A percentile compares a stretch with the other conserved stretches of the same genome.
phyloP scores from a whole-genome alignment of 495 filamentous ascomycete species.

The Penicillium bialowiezense region DNA sequence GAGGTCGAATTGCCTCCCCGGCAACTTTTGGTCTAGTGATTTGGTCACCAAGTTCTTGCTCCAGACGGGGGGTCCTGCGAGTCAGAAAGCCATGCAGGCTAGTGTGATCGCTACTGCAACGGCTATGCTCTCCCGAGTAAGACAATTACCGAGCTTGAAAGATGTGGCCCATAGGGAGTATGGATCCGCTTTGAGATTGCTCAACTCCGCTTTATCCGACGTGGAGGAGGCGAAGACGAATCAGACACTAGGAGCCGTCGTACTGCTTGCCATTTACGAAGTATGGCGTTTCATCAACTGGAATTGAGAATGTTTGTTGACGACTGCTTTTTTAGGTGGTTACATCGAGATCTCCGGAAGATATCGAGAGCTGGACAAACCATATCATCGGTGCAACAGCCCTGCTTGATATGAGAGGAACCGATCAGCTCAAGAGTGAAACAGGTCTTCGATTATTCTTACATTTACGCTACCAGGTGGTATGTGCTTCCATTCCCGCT shows the following conservation, averaged over 20 bases:
- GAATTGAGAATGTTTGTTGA: background rate
- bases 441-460: slow-evolving; percentile 57
- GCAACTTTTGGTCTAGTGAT: slow-evolving; percentile 30
- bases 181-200: slow-evolving; percentile 42
- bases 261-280: slow-evolving; percentile 54
- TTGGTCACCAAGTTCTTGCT: slow-evolving; percentile 23
- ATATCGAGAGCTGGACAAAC: slow-evolving; percentile 53
- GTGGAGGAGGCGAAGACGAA: slow-evolving; percentile 56
- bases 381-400: slow-evolving; percentile 60
- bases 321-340: slow-evolving; percentile 37
- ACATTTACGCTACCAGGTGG: slow-evolving; percentile 51
- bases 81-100: slow-evolving; percentile 39
- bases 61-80: slow-evolving; percentile 14
- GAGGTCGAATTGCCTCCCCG: slow-evolving; percentile 37
- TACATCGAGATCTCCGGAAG: slow-evolving; percentile 41
- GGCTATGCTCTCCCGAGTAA: slow-evolving; percentile 47
- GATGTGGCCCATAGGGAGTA: slow-evolving; percentile 45
- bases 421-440: slow-evolving; percentile 51
- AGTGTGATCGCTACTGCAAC: slow-evolving; percentile 50
- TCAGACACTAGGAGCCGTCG: slow-evolving; percentile 57
- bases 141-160: slow-evolving; percentile 31
- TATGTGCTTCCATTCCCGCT: slow-evolving; percentile 14
- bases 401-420: slow-evolving; percentile 54
- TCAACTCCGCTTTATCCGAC: slow-evolving; percentile 53
- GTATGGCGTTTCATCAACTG: slow-evolving; percentile 23